Evolutionary conservation across 2,329 filamentous ascomycete species (phyloP), one percentile per base, ranked within the genome.

Genomic region (Colletotrichum kahawae): DNA sequence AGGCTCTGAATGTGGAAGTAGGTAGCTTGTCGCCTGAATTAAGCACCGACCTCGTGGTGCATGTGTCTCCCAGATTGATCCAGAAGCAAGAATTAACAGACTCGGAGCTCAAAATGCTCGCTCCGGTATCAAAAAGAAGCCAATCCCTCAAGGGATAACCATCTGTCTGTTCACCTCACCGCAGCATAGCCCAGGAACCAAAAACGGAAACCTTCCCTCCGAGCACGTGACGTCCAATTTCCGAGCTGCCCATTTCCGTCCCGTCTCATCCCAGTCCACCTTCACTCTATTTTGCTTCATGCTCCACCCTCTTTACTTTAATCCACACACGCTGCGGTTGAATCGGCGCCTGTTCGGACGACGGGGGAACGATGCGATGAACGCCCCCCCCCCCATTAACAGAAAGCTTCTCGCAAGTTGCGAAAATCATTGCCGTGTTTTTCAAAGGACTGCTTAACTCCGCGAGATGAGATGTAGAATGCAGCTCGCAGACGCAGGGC

Each of bases 151-250:
- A 51, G 29, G 63, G 4, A 38, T 16, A 14, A 62, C 60, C 36
- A 36, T 18, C 4, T 9, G 27, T 5, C 18, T 38, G 14, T 33
- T 36, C 16, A 16, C 5, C 31, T n/a, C n/a, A n/a, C n/a, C n/a
- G 10, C 24, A 38, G 21, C 33, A 24, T 7, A 48, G 10, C 18
- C n/a, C 0, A n/a, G 36, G 31, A 57, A 62, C n/a, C 21, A 34
- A 43, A 36, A 54, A 67, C 38, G 72, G 62, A 75, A 33, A 60
- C 24, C 7, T 34, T 1, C 34, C 54, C 59, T 70, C 66, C 71
- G 71, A 29, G 8, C 57, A 74, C 59, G 71, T 74, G 71, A 70
- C 29, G 51, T 60, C 66, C 71, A 70, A 70, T 74, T 7, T 74
- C 66, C 66, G 34, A 29, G 5, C 29, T 7, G 7, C 5, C 29